Evolutionary conservation across 805 yeast genomes (phyloP), one percentile per base, ranked within the genome.

Genomic region (Monosporozyma servazzii): DNA sequence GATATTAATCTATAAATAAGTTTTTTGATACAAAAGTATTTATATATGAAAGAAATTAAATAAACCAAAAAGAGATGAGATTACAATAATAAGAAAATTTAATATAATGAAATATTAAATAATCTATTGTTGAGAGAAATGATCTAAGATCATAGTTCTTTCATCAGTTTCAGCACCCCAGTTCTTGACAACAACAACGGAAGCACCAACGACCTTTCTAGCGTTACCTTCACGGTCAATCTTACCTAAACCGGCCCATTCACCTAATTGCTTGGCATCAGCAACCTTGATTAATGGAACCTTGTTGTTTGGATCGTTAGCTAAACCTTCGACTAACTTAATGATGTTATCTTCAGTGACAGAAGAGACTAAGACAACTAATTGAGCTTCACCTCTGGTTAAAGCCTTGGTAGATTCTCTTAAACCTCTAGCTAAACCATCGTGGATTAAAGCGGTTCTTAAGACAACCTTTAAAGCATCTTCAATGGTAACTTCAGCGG

Each of bases 221-320:
- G 98, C 96, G 82, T 91, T 89, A 80, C 99, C 99, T 71, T 93
- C 98, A 80, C 96, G 88, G 95, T 93, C 98, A 71, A 91, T 84
- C 80, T 89, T 88, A 82, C 96, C 93, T 68, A 93, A 82, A 86
- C 99, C 99, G 72, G 98, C 98, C 99, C 99, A 93, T 83, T 93
- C 98, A 84, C 99, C 99, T 74, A 93, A 84, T 81, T 88, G 87
- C 86, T 93, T 93, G 73, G 98, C 96, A 74, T 93, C 99, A 69
- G 98, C 87, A 68, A 93, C 98, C 86, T 93, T 93, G 86, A 93
- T 86, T 77, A 93, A 82, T 70, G 99, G 98, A 67, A 91, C 88
- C 80, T 88, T 87, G 77, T 84, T 81, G 74, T 88, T 96, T 72
- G 95, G 88, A 79, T 88, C 96, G 82, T 90, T 88, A 82, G 98